Evolutionary conservation across 768 basidiomycete species (phyloP).

Genomic region (Pleurotus giganteus): DNA sequence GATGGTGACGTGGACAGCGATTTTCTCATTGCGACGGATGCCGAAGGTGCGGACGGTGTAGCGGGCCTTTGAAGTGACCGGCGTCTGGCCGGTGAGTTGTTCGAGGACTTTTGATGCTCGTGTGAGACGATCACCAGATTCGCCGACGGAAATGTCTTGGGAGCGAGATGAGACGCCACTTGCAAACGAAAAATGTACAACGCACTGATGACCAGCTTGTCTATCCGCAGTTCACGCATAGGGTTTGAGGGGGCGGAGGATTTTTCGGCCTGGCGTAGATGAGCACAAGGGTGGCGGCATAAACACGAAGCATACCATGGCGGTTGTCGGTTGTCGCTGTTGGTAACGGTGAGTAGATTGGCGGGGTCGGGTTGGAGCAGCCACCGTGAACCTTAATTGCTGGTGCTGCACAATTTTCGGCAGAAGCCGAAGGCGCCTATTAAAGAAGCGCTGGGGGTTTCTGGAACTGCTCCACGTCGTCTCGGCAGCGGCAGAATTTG

Average conservation of each 20-base stretch:
- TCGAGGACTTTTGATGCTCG: constrained; percentile 99
- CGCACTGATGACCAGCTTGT: constrained; percentile 99
- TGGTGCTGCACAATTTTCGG: constrained; percentile 7
- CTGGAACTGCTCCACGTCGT: too few relatives aligned
- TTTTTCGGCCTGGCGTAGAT: constrained; percentile 67
- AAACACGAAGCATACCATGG: constrained; percentile 6
- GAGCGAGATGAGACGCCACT: too few relatives aligned
- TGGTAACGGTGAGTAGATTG: constrained; percentile 10
- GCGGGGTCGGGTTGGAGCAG: background rate
- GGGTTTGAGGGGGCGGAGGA: constrained; percentile 88
- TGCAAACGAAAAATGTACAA: too few relatives aligned
- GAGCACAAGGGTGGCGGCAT: background rate
- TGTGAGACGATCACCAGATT: constrained; percentile 98
- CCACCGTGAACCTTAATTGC: constrained; percentile 9
- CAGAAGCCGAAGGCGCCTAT: background rate
- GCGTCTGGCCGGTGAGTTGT: constrained; percentile 98
- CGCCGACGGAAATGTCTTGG: constrained; percentile 98
- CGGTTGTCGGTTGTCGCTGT: constrained; percentile 10
- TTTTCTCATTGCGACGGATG: constrained; percentile 99
- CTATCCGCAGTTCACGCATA: constrained; percentile 95
- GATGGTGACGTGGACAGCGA: constrained; percentile 97
- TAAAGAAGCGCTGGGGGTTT: too few relatives aligned
- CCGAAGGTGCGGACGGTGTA: constrained; percentile 99
- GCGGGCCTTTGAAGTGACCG: constrained; percentile 98
- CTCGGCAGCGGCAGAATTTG: too few relatives aligned